Conservation (phyloP, 371 early-diverging fungal genomes). For the Mucor sp. region DNA sequence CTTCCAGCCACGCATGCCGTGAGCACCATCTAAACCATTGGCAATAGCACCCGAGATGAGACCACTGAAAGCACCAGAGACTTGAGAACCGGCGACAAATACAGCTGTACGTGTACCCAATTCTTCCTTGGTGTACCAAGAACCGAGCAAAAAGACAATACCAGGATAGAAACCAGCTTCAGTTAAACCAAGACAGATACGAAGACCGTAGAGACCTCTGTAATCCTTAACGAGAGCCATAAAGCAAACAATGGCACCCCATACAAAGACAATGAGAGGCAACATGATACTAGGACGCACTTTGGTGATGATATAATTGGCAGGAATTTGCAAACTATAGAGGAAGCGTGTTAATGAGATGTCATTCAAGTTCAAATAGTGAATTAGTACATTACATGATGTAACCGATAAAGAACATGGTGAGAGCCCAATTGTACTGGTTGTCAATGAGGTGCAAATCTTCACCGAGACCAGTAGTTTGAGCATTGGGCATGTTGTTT, state of each 20-base stretch:
- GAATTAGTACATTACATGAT: slow-evolving; percentile 48
- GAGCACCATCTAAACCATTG: slow-evolving; percentile 36
- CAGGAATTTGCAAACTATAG: slow-evolving; percentile 41
- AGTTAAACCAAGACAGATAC: slow-evolving; percentile 67
- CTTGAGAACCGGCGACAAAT: slow-evolving; percentile 63
- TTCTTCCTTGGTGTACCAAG: slow-evolving; percentile 81
- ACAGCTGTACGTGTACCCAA: slow-evolving; percentile 70
- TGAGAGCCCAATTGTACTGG: slow-evolving; percentile 65
- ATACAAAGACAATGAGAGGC: slow-evolving; percentile 57
- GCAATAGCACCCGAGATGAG: slow-evolving; percentile 48
- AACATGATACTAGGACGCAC: slow-evolving; percentile 61
- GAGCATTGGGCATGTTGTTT: slow-evolving; percentile 71
- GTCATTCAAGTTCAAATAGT: background rate
- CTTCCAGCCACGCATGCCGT: slow-evolving; percentile 59
- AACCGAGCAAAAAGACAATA: slow-evolving; percentile 70
- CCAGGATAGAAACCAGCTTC: slow-evolving; percentile 81
- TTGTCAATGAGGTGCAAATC: slow-evolving; percentile 49
- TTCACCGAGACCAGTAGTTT: slow-evolving; percentile 51
- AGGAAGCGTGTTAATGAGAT: background rate
- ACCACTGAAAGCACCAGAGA: slow-evolving; percentile 78
- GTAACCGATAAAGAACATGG: slow-evolving; percentile 76
- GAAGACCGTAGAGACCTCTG: slow-evolving; percentile 53
- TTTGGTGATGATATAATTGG: slow-evolving; percentile 53
- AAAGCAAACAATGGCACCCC: slow-evolving; percentile 65
- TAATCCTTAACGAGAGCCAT: slow-evolving; percentile 56